Evolutionary conservation across 192 early-diverging fungal species (phyloP), one percentile per base, ranked within the genome.

Genomic region (Linnemannia schmuckeri): DNA sequence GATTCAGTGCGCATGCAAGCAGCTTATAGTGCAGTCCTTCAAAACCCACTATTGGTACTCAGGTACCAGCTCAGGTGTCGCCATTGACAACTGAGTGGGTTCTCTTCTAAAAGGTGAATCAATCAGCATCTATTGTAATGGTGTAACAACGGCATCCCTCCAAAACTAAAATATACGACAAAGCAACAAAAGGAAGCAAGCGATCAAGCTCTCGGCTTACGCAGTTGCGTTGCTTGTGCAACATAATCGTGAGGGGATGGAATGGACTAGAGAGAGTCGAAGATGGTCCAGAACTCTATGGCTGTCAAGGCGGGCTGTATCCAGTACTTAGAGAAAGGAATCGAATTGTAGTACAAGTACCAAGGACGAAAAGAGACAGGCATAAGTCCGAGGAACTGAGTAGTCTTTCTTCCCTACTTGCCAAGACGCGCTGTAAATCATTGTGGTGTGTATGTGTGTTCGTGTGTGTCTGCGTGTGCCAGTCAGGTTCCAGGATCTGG

Each of bases 131-230:
- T 30, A 33, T 33, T 3, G 0, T 3, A 66, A 66, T 30, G 33
- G n/a, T 66, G 61, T 35, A 33, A 66, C 27, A 33, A n/a, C 61
- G 61, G 12, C 20, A 0, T 52, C 49, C 47, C 5, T 5, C 1
- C 27, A 66, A 66, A 4, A 66, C 61, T 33, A 66, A 33, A 33
- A 33, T 30, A 33, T 12, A 66, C 27, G 10, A 24, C 57, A 30
- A 63, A 63, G 57, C 27, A 63, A 57, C 55, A n/a, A 20, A 57
- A 57, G 1, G 1, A 37, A 55, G 4, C 17, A 27, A 27, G 55
- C 55, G 18, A 52, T 52, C 55, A 57, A 27, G 61, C 61, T 66
- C 61, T 66, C 61, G 30, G 61, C 61, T 66, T 66, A 66, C 61
- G 61, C 61, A 66, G 61, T 33, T 66, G 61, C 30, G 61, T 30